Evolutionary conservation across 1,139 yeast genomes (phyloP), one percentile per base, ranked within the genome.

Genomic region (Saccharomycopsis phalli): DNA sequence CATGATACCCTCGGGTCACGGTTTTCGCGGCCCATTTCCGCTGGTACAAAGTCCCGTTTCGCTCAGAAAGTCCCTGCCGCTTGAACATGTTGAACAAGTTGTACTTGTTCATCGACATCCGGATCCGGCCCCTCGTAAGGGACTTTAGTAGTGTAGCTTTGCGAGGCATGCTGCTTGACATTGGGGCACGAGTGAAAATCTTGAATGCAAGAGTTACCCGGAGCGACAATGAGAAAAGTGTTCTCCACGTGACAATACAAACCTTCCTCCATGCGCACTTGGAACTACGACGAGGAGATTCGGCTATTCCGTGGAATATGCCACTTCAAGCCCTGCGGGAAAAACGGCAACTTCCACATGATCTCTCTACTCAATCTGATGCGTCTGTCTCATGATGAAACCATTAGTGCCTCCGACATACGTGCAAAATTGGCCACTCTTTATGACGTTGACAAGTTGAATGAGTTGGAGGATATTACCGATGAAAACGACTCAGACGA

Each of bases 1-100:
- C 98, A 58, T 91, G 98, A 59, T 91, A 91, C 1, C 93, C 81
- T 63, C 98, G 74, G 3, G 97, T 80, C 57, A 87, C 96, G 55
- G 80, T 81, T 60, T 93, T 91, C 41, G 96, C 81, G 7, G 70
- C 64, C 88, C 95, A 91, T 63, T 87, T 86, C 61, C 88, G 95
- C 62, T 87, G 95, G 63, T 71, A 91, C 45, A 84, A 63, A 13
- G 87, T 73, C 54, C 72, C 74, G 7, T 76, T 71, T 44, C 68
- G 68, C 49, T 62, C 73, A 44, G 64, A 67, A 25, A 71, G 63
- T 39, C 66, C 66, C 31, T 75, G 71, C 54, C 81, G 80, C 60
- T 80, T 81, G 63, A 76, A 80, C 48, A 88, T 63, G 56, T 91
- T 91, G 74, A 83, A 91, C 60, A 91, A 66, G 60, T 91, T 91